Base-by-base conservation (phyloP, 495 filamentous ascomycete genomes). In the Tuber indicum region DNA sequence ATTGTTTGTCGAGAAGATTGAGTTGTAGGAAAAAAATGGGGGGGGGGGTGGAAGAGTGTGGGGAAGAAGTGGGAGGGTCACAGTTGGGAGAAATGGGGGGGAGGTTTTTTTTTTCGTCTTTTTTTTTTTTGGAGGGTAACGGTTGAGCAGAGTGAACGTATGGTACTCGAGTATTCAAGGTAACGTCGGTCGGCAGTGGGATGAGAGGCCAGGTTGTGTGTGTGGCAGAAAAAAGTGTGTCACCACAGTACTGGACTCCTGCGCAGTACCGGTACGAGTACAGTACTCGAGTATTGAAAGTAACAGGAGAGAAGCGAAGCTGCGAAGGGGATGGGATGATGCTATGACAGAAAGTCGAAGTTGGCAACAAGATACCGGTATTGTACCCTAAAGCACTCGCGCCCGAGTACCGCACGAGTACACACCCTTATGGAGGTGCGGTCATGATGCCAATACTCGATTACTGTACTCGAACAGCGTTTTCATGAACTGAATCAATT, bases 1-100 rank as follows among this genome's bases (percentile, higher is more conserved):
- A 77, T 70, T 44, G 26, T 77, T 83, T 79, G 74, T 79, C 39
- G 73, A 71, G 72, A 74, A 80, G 77, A 74, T 74, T 66, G 58
- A 36, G 58, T 36, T 16, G 26, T 6, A 8, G 58, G 4, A 32
- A 36, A 66, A 16, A 66, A 36, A 26, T 1, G 36, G 81, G 75
- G 74, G 74, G 74, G 77, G 75, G 79, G 74, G 62, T 70, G 77
- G 58, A 32, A 66, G 77, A 62, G 76, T 77, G 47, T 71, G 52
- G 58, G 52, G 79, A 42, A 46, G 74, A 74, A 43, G 69, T 52
- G 52, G 36, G 72, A 79, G 46, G 75, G 73, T 72, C 58, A 74
- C 75, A 74, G 70, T 79, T 49, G 73, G 39, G 75, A 45, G 66
- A 80, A 80, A 76, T 69, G 71, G 72, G 52, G 26, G 58, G 58